Conservation (phyloP, 805 yeast genomes). For the Suhomyces xylopsoci region DNA sequence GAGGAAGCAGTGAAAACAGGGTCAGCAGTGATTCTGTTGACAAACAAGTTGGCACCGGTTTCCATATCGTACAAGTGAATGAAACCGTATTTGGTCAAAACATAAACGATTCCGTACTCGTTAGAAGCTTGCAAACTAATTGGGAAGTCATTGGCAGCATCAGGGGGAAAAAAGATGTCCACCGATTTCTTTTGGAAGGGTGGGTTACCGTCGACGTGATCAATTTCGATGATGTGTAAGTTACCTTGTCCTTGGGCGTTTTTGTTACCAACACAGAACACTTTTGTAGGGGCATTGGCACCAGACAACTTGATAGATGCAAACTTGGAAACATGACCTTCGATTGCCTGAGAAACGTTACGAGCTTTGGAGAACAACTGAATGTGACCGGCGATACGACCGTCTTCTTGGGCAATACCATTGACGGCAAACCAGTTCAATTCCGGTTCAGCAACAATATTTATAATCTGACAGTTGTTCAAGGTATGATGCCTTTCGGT, state of each 20-base stretch:
- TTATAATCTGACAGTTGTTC: constrained; percentile 82
- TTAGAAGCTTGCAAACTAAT: constrained; percentile 84
- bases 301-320: constrained; percentile 73
- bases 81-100: constrained; percentile 93
- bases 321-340: constrained; percentile 95
- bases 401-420: constrained; percentile 92
- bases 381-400: constrained; percentile 92
- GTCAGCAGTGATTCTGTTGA: constrained; percentile 93
- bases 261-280: constrained; percentile 91
- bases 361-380: constrained; percentile 87
- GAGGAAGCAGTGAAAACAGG: constrained; percentile 87
- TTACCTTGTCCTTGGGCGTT: constrained; percentile 67
- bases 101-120: constrained; percentile 80
- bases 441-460: constrained; percentile 75
- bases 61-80: constrained; percentile 94
- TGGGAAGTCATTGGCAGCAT: constrained; percentile 95
- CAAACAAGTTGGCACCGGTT: constrained; percentile 87
- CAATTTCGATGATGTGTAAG: constrained; percentile 92
- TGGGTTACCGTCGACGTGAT: constrained; percentile 86
- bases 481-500: constrained; percentile 82
- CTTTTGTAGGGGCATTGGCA: constrained; percentile 70
- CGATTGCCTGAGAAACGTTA: constrained; percentile 92
- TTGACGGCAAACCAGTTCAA: constrained; percentile 92
- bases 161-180: constrained; percentile 95
- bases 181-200: constrained; percentile 82